Evolutionary conservation across 495 filamentous ascomycete species (phyloP), one percentile per base, ranked within the genome.

Genomic region (Penicillium roqueforti): DNA sequence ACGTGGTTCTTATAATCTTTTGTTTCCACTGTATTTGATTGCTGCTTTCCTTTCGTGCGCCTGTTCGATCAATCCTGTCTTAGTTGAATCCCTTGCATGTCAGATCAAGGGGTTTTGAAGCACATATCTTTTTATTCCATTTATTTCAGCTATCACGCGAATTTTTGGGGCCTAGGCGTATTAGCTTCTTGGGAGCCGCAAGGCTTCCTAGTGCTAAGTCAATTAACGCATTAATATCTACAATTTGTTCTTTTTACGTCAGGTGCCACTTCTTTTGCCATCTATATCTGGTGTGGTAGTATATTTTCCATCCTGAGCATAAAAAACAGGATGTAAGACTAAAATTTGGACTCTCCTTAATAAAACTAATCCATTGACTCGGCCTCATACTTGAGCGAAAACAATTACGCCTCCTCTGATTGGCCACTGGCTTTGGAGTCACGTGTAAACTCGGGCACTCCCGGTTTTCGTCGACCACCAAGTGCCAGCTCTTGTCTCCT

Each of bases 401-500:
- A 41, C 47, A 50, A 50, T 50, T 50, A 40, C 22, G 6, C 16
- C 37, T 14, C 36, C 8, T 52, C 53, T 68, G 64, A 73, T 73
- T 73, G 70, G 68, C 47, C 26, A 23, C 25, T 46, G 51, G 58
- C 36, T 28, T 54, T 19, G 6, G 22, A 25, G 39, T 38, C 51
- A 47, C 44, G 45, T 38, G 40, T 6, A 0, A 19, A 45, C 41
- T 63, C 60, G 63, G 63, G 62, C 56, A 42, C 61, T 66, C 65
- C 70, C 70, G 72, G 67, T 73, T 73, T 72, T 73, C 65, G 63
- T 70, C 68, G 62, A 67, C 59, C 51, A 53, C 55, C 51, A 53
- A 56, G 57, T 64, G 61, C 63, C 50, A 53, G 59, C 65, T 62
- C 60, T 49, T 37, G 47, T 58, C 61, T 58, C 43, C 61, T 64